Base-by-base conservation (phyloP, 2,329 filamentous ascomycete genomes). In the Ophiostoma populinum region DNA sequence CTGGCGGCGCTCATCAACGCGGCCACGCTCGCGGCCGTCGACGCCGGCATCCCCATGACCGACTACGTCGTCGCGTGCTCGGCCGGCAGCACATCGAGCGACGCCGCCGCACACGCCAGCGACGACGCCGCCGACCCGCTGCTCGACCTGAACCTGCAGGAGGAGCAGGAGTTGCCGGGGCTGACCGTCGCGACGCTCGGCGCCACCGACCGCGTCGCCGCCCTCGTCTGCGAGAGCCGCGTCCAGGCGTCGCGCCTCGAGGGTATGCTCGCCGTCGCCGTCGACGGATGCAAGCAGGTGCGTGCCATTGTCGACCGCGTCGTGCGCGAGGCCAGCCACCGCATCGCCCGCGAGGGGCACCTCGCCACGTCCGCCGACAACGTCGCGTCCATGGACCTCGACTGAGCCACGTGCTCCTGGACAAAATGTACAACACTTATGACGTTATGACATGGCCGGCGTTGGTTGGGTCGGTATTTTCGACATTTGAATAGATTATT, bases 21-120 rank as follows among this genome's bases (percentile, higher is more conserved):
- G 4, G 72, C 80, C 0, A 93, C 87, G 0, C 70, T 98, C 10
- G 90, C 90, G 0, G 71, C 95, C 16, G 77, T 95, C 42, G 90
- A 98, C 52, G 90, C 90, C 1, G 90, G 90, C 35, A 78, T 98
- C 15, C 90, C 90, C 17, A 94, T 95, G 86, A 74, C 75, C 3
- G 83, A 92, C 51, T 92, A 94, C 51, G 70, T 95, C 3, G 75
- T 76, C 16, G 83, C 86, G 6, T 92, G 82, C 56, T 93, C 86
- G 1, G 80, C 83, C 0, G 90, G 86, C 4, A 80, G 77, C 11
- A 82, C 79, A 0, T 75, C 75, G 0, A 68, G 72, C 0, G 70
- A 78, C 45, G 62, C 69, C 0, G 62, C 64, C 2, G 70, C 70
- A 37, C 75, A 80, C 48, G 77, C 80, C 41, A 52, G 51, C 5